Base-by-base conservation (phyloP, 2,329 filamentous ascomycete genomes). In the Talaromyces sp. region DNA sequence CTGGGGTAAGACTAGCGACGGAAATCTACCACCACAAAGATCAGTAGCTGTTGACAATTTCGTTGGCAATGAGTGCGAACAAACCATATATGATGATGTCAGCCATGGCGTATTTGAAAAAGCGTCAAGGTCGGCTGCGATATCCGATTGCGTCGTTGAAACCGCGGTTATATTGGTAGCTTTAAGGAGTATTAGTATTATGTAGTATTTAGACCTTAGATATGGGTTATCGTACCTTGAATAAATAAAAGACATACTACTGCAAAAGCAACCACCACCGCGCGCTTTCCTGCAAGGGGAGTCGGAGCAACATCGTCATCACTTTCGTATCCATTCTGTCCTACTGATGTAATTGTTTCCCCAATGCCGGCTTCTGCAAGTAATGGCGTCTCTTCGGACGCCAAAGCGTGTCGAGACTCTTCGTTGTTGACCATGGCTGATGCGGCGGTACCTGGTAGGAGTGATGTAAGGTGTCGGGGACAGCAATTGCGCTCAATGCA, bases 101-200 rank as follows among this genome's bases (percentile, higher is more conserved):
- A 95, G 92, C 91, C 91, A 96, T 76, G 87, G 90, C 40, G 88
- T 88, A 64, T 87, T 81, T 64, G 88, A 87, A 72, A 92, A 93
- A 1, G 90, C 86, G 76, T 91, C 83, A 1, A 96, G 81, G 69
- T 94, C 91, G 7, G 84, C 85, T 1, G 91, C 91, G 69, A 96
- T 91, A 59, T 83, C 83, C 7, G 89, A 91, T 77, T 95, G 92
- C 1, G 90, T 91, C 64, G 92, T 93, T 5, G 91, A 91, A 73
- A 96, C 88, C 70, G 92, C 88, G 13, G 89, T 91, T 78, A 93
- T 91, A 72, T 95, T 95, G 68, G 85, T 83, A 17, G 84, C 83
- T 84, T 19, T 22, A 6, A 22, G 4, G 22, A 19, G 10, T 43
- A n/a, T 38, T 17, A 54, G 43, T 53, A 17, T 19, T 45, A 29